Evolutionary conservation across 345 rosid species (phyloP).

Genomic region (Citrus reticulata): DNA sequence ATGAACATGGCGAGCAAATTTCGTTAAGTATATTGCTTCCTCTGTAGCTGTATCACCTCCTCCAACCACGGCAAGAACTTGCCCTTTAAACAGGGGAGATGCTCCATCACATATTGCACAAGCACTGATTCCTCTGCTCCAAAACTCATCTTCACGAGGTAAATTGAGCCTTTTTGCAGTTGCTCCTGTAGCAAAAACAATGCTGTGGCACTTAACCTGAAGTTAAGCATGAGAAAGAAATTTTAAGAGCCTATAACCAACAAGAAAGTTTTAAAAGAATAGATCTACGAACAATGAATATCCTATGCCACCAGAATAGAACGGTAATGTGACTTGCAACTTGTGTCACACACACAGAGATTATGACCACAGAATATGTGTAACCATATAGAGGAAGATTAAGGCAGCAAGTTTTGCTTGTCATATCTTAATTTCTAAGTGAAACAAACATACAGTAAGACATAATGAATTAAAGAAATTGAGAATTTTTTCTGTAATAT

Average conservation of each 20-base stretch:
- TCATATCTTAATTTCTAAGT: not conserved
- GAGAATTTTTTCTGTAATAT: not conserved
- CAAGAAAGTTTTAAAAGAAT: not conserved
- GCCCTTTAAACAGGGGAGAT: slow-evolving; percentile 91
- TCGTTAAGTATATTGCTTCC: slow-evolving; percentile 91
- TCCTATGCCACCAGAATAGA: not conserved
- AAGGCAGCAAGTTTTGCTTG: not conserved
- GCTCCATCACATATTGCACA: slow-evolving; percentile 99
- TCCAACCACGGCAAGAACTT: slow-evolving; percentile 95
- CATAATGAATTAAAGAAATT: not conserved
- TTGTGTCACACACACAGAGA: not conserved
- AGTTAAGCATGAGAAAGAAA: slow-evolving; percentile 6
- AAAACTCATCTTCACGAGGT: slow-evolving; percentile 95
- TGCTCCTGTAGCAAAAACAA: slow-evolving; percentile 93
- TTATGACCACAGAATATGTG: not conserved
- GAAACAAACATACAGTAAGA: not conserved
- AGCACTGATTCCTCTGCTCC: slow-evolving; percentile 99
- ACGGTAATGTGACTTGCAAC: not conserved
- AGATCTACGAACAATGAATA: not conserved
- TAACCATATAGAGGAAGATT: not conserved
- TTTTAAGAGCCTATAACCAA: not conserved
- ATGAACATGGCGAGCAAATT: slow-evolving; percentile 97
- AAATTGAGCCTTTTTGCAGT: slow-evolving; percentile 72
- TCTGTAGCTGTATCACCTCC: slow-evolving; percentile 99
- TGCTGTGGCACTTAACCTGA: slow-evolving; percentile 84